Evolutionary conservation across 108 stramenopile genomes (phyloP).

Genomic region (Cyclostephanos invisitatus): DNA sequence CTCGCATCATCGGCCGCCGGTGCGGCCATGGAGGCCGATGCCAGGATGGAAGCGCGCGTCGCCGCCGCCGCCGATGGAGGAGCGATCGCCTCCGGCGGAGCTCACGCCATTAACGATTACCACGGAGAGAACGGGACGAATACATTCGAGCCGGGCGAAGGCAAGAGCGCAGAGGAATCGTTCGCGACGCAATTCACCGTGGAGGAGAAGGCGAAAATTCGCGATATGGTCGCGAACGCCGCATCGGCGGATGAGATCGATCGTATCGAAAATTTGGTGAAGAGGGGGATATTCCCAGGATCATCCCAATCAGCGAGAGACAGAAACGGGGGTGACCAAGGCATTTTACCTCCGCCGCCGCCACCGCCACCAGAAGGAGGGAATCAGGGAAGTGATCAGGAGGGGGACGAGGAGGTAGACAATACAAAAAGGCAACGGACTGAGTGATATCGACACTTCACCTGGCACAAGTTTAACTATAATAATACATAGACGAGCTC

Average conservation of each 20-base stretch:
- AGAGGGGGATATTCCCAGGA: constrained; percentile 71
- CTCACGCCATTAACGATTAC: neutral
- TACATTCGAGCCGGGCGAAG: constrained; percentile 86
- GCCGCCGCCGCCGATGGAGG: constrained; percentile 21
- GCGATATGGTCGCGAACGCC: constrained; percentile 79
- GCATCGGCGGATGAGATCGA: constrained; percentile 74
- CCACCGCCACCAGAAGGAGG: constrained; percentile 23
- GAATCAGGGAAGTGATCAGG: neutral
- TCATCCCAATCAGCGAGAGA: neutral
- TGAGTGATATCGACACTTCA: constrained; percentile 5
- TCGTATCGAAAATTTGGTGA: constrained; percentile 74
- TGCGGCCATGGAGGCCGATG: constrained; percentile 82
- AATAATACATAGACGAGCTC: neutral
- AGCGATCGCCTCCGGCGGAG: neutral
- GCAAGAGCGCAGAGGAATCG: constrained; percentile 65
- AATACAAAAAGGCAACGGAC: constrained; percentile 26
- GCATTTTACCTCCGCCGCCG: constrained; percentile 25
- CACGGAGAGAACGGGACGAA: constrained; percentile 34
- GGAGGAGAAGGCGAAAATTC: constrained; percentile 78
- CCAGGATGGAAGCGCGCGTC: constrained; percentile 60
- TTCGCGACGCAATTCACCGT: constrained; percentile 69
- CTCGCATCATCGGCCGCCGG: constrained; percentile 80
- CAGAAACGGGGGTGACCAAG: neutral
- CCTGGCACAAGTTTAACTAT: neutral
- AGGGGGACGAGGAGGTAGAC: constrained; percentile 17